phyloP scores from a whole-genome alignment of 2,329 filamentous ascomycete species.

The Zymoseptoria pseudotritici region DNA sequence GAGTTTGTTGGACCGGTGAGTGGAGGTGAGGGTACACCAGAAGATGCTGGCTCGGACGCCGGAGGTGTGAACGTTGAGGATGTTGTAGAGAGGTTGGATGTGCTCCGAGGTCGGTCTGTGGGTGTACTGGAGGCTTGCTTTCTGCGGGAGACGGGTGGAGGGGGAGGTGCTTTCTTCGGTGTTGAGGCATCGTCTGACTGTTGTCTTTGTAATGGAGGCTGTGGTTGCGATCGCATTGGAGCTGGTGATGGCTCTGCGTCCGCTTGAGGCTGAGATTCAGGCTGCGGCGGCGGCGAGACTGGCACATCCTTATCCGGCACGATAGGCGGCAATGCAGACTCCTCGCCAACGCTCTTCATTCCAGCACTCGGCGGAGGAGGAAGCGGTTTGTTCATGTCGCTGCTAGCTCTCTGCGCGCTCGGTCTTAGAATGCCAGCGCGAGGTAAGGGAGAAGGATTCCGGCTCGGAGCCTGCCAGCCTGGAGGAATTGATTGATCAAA shows the following conservation, averaged over 20 bases:
- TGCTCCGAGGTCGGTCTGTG: constrained; percentile 18
- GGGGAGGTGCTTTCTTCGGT: constrained; percentile 35
- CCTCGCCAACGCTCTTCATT: constrained; percentile 1
- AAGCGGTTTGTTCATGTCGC: constrained; percentile 56
- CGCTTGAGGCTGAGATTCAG: not conserved
- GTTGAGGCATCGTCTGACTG: not conserved
- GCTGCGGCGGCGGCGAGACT: constrained; percentile 1
- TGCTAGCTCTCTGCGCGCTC: constrained; percentile 32
- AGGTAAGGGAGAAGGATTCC: constrained; percentile 11
- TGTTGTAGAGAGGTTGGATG: constrained; percentile 19
- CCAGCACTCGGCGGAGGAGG: constrained; percentile 26
- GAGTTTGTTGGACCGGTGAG: not conserved
- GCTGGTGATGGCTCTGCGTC: not conserved
- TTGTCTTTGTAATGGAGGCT: constrained; percentile 8
- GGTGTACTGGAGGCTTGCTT: constrained; percentile 29
- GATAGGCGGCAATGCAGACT: not conserved
- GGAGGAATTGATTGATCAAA: constrained; percentile 27
- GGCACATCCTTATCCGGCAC: constrained; percentile 5
- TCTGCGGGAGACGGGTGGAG: constrained; percentile 39
- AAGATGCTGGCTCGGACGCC: not conserved
- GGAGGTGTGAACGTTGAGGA: not conserved
- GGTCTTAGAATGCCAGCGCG: constrained; percentile 19
- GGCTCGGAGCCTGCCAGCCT: constrained; percentile 12
- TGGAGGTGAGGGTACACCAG: constrained; percentile 1
- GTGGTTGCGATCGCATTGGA: constrained; percentile 9